phyloP scores from a whole-genome alignment of 257 asterid genomes.

The Nicotiana sylvestris region DNA sequence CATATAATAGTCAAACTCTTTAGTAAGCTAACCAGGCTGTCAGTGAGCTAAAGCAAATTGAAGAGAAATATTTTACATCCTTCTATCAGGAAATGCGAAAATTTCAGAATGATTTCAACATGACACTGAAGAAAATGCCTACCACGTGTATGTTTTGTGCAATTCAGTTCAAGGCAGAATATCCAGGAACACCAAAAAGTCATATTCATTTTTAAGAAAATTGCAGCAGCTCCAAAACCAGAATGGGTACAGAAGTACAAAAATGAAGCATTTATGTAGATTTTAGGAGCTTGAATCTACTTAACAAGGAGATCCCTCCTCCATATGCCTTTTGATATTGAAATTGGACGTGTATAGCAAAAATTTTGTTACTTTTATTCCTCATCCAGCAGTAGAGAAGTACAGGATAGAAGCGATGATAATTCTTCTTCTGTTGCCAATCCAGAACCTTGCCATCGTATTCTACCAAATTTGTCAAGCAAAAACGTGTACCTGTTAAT shows the following conservation, averaged over 20 bases:
- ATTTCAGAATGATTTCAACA: not conserved
- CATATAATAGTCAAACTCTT: not conserved
- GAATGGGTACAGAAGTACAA: not conserved
- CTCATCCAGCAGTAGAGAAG: conserved; percentile 62
- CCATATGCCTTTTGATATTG: not conserved
- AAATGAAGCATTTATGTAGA: not conserved
- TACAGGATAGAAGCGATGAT: conserved; percentile 60
- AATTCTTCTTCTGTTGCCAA: conserved; percentile 78
- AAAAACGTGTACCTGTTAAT: conserved; percentile 67
- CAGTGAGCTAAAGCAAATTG: not conserved
- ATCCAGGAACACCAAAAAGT: not conserved
- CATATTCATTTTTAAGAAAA: not conserved
- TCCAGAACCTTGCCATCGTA: conserved; percentile 92
- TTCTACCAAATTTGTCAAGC: conserved; percentile 74
- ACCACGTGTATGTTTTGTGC: not conserved
- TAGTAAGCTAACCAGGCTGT: not conserved
- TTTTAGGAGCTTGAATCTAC: conserved; percentile 2
- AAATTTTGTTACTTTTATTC: conserved; percentile 15
- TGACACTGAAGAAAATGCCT: not conserved
- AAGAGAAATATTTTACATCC: not conserved
- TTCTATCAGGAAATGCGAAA: not conserved
- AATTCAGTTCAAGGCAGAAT: not conserved
- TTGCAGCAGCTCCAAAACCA: not conserved
- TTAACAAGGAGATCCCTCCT: not conserved
- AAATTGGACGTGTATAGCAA: not conserved